Evolutionary conservation across 2,329 filamentous ascomycete genomes (phyloP).

Genomic region (Trichoderma koningiopsis): DNA sequence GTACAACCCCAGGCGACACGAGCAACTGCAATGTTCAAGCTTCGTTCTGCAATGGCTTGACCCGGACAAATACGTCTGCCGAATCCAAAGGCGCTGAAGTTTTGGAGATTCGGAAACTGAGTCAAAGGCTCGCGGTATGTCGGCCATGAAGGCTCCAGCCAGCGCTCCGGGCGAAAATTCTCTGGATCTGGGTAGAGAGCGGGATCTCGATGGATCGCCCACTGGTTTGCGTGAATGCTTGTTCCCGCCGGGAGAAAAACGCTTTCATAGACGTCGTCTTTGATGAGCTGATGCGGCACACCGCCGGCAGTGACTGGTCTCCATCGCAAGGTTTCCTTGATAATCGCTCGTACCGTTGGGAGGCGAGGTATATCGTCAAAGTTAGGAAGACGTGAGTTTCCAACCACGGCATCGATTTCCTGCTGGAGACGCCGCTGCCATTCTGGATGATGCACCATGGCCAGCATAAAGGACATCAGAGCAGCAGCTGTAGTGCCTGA

Average conservation of each 20-base stretch:
- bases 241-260: slow-evolving; percentile 49
- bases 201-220: slow-evolving; percentile 60
- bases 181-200: slow-evolving; percentile 65
- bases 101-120: slow-evolving; percentile 61
- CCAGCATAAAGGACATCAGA: slow-evolving; percentile 55
- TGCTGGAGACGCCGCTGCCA: slow-evolving; percentile 57
- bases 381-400: slow-evolving; percentile 52
- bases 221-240: not conserved
- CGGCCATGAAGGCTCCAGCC: slow-evolving; percentile 63
- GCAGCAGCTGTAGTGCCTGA: slow-evolving; percentile 54
- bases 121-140: slow-evolving; percentile 67
- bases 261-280: slow-evolving; percentile 50
- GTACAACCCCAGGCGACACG: slow-evolving; percentile 1
- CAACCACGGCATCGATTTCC: slow-evolving; percentile 59
- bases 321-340: slow-evolving; percentile 63
- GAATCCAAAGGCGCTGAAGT: slow-evolving; percentile 50
- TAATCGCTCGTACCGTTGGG: slow-evolving; percentile 55
- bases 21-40: not conserved
- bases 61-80: slow-evolving; percentile 12
- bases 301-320: slow-evolving; percentile 50
- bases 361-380: slow-evolving; percentile 53
- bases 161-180: slow-evolving; percentile 62
- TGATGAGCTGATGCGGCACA: slow-evolving; percentile 51
- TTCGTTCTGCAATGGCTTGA: slow-evolving; percentile 13
- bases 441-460: slow-evolving; percentile 54